Evolutionary conservation across 2,329 filamentous ascomycete genomes (phyloP), one percentile per base, ranked within the genome.

Genomic region (Huntiella bhutanensis): DNA sequence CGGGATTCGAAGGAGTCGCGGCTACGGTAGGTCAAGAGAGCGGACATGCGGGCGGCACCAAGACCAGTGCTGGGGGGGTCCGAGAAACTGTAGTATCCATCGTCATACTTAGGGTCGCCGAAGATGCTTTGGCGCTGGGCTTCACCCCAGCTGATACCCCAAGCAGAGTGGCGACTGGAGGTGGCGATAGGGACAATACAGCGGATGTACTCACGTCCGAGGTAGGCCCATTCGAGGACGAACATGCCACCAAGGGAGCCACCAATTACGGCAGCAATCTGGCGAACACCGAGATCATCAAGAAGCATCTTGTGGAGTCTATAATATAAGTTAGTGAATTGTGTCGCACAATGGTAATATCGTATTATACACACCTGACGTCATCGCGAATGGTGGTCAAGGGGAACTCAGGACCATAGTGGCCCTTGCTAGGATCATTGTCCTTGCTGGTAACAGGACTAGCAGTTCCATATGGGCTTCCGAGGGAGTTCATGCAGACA

Each of bases 101-200:
- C 87, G 51, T 95, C 86, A 61, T 98, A 98, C 65, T 95, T 96
- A 32, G 91, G 91, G 59, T 98, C 91, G 35, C 85, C 87, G 64
- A 96, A 98, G 59, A 98, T 96, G 69, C 82, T 87, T 63, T 91
- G 83, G 44, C 84, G 71, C 60, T 92, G 84, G 3, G 83, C 83
- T 59, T 91, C 84, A 37, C 82, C 83, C 84, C 84, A 92, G 62
- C 81, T 87, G 56, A 91, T 92, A 17, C 84, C 80, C 84, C 84
- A 92, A 4, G 84, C 84, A 55, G 82, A 88, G 61, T 91, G 85
- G 37, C 80, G 70, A 54, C 81, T 83, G 5, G 83, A 88, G 4
- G 84, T 91, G 16, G 84, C 84, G 54, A 92, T 88, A 11, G 84
- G 81, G 7, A 91, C 79, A 54, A 91, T 77, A 53, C 71, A 77